Percentiles rank a stretch among this genome's conserved stretches.
These are phyloP conservation scores for Endocarpon pusillum DNA, from an alignment of 495 filamentous ascomycete species.

Conservation along the genomic window DNA sequence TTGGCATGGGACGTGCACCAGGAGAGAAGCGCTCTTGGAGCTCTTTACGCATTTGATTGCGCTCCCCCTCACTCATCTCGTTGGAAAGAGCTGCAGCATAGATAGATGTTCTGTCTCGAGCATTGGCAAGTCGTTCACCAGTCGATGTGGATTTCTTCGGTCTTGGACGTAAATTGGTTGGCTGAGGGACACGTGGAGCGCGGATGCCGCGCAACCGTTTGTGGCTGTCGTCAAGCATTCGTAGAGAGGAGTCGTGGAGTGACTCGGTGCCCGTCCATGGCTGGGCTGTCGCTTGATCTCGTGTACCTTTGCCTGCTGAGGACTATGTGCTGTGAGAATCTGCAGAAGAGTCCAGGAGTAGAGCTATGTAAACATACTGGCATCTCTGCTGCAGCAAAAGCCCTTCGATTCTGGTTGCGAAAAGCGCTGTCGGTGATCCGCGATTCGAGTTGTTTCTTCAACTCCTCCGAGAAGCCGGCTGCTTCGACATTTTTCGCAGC, in stretches of 20 bases:
- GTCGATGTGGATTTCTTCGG: conserved; percentile 21
- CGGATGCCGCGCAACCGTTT: conserved; percentile 48
- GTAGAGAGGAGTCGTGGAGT: conserved; percentile 54
- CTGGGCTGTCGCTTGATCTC: conserved; percentile 49
- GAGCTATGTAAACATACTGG: conserved; percentile 24
- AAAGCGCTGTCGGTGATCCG: conserved; percentile 57
- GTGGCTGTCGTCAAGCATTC: conserved; percentile 75
- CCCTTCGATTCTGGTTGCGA: conserved; percentile 45
- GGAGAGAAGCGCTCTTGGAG: conserved; percentile 68
- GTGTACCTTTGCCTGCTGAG: conserved; percentile 52
- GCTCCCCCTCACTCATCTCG: conserved; percentile 49
- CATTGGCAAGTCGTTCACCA: conserved; percentile 51
- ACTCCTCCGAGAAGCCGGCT: conserved; percentile 72
- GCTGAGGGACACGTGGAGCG: conserved; percentile 29
- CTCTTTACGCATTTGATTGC: conserved; percentile 46
- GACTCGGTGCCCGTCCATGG: conserved; percentile 69
- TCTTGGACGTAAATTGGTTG: conserved; percentile 40
- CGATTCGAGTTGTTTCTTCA: conserved; percentile 58
- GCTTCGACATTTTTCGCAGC: conserved; percentile 62
- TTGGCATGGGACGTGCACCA: conserved; percentile 56
- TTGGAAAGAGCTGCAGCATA: conserved; percentile 48
- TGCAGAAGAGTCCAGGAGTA: background rate
- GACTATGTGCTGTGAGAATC: conserved; percentile 17
- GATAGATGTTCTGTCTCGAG: conserved; percentile 56
- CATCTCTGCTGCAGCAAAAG: conserved; percentile 49